phyloP scores from a whole-genome alignment of 495 filamentous ascomycete species.

The Aeminium ludgeri region DNA sequence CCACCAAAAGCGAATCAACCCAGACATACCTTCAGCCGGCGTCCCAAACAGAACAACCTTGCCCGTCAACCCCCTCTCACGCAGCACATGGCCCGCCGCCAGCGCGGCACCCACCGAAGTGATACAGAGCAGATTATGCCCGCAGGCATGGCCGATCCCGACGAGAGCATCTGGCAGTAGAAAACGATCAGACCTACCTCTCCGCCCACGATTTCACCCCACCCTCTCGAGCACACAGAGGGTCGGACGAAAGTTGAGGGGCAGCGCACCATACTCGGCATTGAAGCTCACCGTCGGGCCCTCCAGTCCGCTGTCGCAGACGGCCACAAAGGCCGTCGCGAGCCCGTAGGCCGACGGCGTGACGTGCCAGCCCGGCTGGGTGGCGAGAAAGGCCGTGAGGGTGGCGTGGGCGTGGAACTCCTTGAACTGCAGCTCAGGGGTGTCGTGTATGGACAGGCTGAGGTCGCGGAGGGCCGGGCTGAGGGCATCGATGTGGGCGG shows the following conservation, averaged over 20 bases:
- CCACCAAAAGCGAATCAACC: not conserved
- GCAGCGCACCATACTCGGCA: slow-evolving; percentile 19
- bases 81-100: slow-evolving; percentile 36
- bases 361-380: slow-evolving; percentile 17
- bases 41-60: slow-evolving; percentile 50
- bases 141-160: slow-evolving; percentile 17
- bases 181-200: not conserved
- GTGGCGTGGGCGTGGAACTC: slow-evolving; percentile 18
- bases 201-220: too few relatives aligned
- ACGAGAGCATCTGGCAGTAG: slow-evolving; percentile 4
- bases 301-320: slow-evolving; percentile 15
- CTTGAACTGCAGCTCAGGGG: slow-evolving; percentile 21
- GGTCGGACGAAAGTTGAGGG: too few relatives aligned
- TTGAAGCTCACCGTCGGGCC: slow-evolving; percentile 22
- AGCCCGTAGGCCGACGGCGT: slow-evolving; percentile 19
- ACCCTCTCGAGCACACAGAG: too few relatives aligned
- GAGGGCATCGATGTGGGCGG: slow-evolving; percentile 3
- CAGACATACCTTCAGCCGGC: slow-evolving; percentile 39
- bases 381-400: slow-evolving; percentile 16
- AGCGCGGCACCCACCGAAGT: slow-evolving; percentile 43
- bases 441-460: slow-evolving; percentile 17
- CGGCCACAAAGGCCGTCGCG: slow-evolving; percentile 21
- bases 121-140: slow-evolving; percentile 17
- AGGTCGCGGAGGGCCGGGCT: slow-evolving; percentile 6
- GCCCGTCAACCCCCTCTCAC: slow-evolving; percentile 32